Base-by-base conservation (phyloP, 2,329 filamentous ascomycete genomes). In the Huntiella moniliformis region DNA sequence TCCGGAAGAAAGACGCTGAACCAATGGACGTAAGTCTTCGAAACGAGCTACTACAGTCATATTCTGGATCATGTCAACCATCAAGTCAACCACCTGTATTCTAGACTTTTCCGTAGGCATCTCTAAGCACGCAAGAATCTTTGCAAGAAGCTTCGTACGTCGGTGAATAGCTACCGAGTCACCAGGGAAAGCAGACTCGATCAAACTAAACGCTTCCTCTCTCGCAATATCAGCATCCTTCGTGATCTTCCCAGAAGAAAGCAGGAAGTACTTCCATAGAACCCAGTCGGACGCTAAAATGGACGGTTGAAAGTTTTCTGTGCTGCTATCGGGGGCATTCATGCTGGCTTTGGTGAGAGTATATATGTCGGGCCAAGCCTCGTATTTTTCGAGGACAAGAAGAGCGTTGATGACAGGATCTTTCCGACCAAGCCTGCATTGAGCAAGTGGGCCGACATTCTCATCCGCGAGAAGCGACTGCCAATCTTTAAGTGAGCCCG, bases 361-460 rank as follows among this genome's bases (percentile, higher is more conserved):
- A 47, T 64, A 71, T 4, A 68, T 57, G 0, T 54, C 54, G 4
- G 59, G 55, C 65, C 67, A 71, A 17, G 66, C 57, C 6, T 56
- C 55, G 4, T 60, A 57, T 1, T 54, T 51, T n/a, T 62, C 59
- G 7, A 67, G 58, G 7, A 57, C 60, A 4, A 54, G 48, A 4
- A 68, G 54, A 0, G 59, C 56, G n/a, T 66, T 61, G n/a, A 63
- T 54, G 10, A 70, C 57, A 0, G 68, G 52, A 48, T 69, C 63
- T 50, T 71, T 72, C 42, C 64, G 63, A 3, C 67, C 67, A 15
- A 61, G 54, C 13, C 56, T 59, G 38, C 72, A 64, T 51, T 70
- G 66, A 15, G 55, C 54, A 3, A 66, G 53, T 0, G 67, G 67
- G 0, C 62, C 63, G 6, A 68, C 61, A 0, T 60, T 52, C 0